These are phyloP conservation scores for Coemansia sp. DNA, from an alignment of 371 early-diverging fungal genomes.

Conservation along the genomic window DNA sequence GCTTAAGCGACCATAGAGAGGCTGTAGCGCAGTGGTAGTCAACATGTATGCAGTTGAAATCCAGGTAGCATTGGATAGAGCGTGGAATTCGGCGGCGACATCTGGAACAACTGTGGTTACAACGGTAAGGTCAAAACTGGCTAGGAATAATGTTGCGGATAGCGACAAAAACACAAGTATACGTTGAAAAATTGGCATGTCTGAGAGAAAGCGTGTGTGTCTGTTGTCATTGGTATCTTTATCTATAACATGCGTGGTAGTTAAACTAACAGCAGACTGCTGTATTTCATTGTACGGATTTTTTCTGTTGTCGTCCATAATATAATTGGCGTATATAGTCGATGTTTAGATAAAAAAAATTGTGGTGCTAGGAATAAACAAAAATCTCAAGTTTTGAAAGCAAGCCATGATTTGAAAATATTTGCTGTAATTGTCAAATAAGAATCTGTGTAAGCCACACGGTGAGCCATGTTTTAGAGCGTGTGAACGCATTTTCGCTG, in stretches of 20 bases:
- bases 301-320: not conserved
- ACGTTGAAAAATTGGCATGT: constrained; percentile 40
- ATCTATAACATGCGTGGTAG: no score
- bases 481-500: not conserved
- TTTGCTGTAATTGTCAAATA: not conserved
- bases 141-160: constrained; percentile 36
- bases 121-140: constrained; percentile 41
- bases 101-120: constrained; percentile 43
- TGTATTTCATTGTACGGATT: not conserved
- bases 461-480: not conserved
- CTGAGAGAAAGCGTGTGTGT: not conserved
- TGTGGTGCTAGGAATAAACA: no score
- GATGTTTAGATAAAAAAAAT: no score
- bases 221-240: not conserved
- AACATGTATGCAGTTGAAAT: constrained; percentile 74
- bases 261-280: not conserved
- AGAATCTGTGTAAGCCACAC: not conserved
- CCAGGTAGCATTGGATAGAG: constrained; percentile 67
- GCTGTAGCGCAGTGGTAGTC: constrained; percentile 74
- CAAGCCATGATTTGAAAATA: no score
- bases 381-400: no score
- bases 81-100: constrained; percentile 57
- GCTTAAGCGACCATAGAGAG: constrained; percentile 66
- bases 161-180: constrained; percentile 29
- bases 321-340: no score